These are phyloP conservation scores for Selaginella tamariscina DNA, from an alignment of 75 land plant species.

Conservation along the genomic window DNA sequence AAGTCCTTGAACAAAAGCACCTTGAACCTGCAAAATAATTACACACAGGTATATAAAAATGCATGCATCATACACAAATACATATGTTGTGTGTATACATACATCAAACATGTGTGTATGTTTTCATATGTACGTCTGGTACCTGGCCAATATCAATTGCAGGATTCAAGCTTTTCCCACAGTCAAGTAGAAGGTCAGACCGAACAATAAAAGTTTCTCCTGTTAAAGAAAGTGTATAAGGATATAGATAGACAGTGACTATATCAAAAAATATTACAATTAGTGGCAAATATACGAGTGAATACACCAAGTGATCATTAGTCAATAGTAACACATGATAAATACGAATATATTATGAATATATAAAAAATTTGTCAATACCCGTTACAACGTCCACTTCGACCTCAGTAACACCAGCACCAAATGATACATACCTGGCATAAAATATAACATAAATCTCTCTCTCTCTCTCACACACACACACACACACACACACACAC, in stretches of 20 bases:
- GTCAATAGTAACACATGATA: neutral
- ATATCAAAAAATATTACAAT: neutral
- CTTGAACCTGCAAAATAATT: slow-evolving; percentile 25
- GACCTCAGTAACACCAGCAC: slow-evolving; percentile 32
- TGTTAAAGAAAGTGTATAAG: neutral
- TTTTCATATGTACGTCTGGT: no score
- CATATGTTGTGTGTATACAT: no score
- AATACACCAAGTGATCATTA: neutral
- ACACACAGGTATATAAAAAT: no score
- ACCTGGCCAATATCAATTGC: slow-evolving; percentile 44
- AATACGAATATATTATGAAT: neutral
- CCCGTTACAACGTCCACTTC: slow-evolving; percentile 37
- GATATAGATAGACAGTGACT: neutral
- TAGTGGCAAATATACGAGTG: neutral
- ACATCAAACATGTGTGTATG: no score
- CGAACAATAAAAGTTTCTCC: slow-evolving; percentile 33
- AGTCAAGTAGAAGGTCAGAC: slow-evolving; percentile 32
- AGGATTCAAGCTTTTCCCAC: slow-evolving; percentile 40
- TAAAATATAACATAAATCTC: neutral
- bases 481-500: no score
- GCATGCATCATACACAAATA: no score
- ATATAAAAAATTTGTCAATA: slow-evolving; percentile 8
- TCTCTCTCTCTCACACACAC: no score
- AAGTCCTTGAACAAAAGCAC: slow-evolving; percentile 36
- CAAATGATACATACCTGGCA: slow-evolving; percentile 34